Conservation (phyloP, 1,284 basidiomycete species). For the Spongiforma sp. region DNA sequence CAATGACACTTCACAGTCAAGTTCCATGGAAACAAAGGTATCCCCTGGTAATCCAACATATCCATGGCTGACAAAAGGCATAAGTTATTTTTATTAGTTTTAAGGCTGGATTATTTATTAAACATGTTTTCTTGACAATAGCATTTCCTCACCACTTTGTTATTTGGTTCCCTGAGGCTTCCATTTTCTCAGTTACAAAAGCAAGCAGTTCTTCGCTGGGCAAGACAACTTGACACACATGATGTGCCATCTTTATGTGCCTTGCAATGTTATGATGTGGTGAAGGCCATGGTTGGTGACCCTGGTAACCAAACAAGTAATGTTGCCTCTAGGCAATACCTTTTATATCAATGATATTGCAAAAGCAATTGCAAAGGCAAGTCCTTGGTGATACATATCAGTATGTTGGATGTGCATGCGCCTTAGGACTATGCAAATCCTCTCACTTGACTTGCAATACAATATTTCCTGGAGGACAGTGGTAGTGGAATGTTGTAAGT, state of each 20-base stretch:
- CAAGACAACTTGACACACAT: conserved; percentile 1
- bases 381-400: neutral
- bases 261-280: neutral
- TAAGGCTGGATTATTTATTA: neutral
- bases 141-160: conserved; percentile 1
- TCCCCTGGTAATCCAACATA: neutral
- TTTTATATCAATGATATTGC: conserved; percentile 18
- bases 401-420: neutral
- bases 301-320: conserved; percentile 1
- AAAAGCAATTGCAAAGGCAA: conserved; percentile 4
- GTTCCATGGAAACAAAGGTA: neutral
- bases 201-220: conserved; percentile 10
- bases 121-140: neutral
- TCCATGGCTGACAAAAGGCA: neutral
- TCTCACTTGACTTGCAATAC: conserved; percentile 24
- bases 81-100: neutral
- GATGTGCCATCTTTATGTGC: neutral
- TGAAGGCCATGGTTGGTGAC: neutral
- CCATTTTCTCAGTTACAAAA: conserved; percentile 11
- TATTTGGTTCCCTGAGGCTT: conserved; percentile 7
- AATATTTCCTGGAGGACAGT: conserved; percentile 30
- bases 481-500: conserved; percentile 25
- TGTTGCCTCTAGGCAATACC: neutral
- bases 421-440: conserved; percentile 38
- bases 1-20: neutral